Base-by-base conservation (phyloP, 2,329 filamentous ascomycete species). In the Colletotrichum zoysiae region DNA sequence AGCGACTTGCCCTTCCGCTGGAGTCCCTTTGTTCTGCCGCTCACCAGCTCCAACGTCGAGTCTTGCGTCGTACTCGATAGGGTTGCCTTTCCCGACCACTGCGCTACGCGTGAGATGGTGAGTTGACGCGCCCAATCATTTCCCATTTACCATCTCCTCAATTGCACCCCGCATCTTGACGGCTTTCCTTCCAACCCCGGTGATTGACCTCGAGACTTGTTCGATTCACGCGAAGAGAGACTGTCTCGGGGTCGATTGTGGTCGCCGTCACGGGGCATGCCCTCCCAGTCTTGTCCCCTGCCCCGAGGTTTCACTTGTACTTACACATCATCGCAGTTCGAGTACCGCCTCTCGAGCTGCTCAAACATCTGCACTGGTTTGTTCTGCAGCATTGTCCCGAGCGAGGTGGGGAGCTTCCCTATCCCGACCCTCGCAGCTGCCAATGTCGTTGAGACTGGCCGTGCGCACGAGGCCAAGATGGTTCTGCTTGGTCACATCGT, bases 401-500 rank as follows among this genome's bases (percentile, higher is more conserved):
- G 79, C 55, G 85, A 86, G 53, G 78, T 80, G 23, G 79, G 85
- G 77, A 79, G 86, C 77, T 82, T 86, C 78, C 77, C 84, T 75
- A 81, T 87, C 64, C 83, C 87, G 73, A 92, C 90, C 72, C 80
- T 88, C 75, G 79, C 84, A 75, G 82, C 83, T 62, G 88, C 89
- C 75, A 83, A 84, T 75, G 85, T 87, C 48, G 86, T 93, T 75
- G 88, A 93, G 79, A 86, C 87, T 74, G 83, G 87, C 78, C 83
- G 89, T n/a, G 78, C 84, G 57, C 84, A 90, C 75, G 88, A 88
- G 73, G 85, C 83, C 53, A 80, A 84, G 70, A 86, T 87, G 73
- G 86, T 93, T 56, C 86, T 97, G 33, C 86, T 97, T 59, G 95
- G 90, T 50, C 93, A 97, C 81, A 86, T 95, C 75, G 85, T 97